These are phyloP conservation scores for Backusella westeae DNA, from an alignment of 192 early-diverging fungal species.

Conservation along the genomic window DNA sequence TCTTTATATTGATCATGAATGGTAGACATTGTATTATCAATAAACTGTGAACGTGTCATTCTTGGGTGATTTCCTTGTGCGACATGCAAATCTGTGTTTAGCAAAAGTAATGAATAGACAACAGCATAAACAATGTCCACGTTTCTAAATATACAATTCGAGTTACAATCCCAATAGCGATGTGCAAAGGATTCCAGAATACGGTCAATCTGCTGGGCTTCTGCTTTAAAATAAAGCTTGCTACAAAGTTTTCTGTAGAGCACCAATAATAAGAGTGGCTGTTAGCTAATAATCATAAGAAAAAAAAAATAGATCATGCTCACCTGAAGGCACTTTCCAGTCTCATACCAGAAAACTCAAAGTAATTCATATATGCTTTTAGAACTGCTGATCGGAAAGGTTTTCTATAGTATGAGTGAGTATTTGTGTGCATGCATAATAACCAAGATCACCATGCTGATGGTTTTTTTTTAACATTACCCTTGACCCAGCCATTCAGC, in stretches of 20 bases:
- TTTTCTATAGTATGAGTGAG: slow-evolving; percentile 22
- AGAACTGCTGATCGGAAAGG: slow-evolving; percentile 58
- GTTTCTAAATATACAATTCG: slow-evolving; percentile 45
- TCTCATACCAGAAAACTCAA: slow-evolving; percentile 65
- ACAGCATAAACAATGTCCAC: slow-evolving; percentile 84
- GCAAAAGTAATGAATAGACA: slow-evolving; percentile 79
- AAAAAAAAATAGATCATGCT: neutral
- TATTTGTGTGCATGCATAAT: neutral
- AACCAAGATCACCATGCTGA: no score
- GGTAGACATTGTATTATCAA: slow-evolving; percentile 63
- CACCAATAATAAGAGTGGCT: neutral
- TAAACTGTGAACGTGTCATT: slow-evolving; percentile 75
- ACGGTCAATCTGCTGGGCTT: slow-evolving; percentile 91
- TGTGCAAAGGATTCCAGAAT: slow-evolving; percentile 80
- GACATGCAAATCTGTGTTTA: slow-evolving; percentile 93
- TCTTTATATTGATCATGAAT: slow-evolving; percentile 33
- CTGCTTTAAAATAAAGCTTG: slow-evolving; percentile 84
- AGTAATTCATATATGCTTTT: slow-evolving; percentile 70
- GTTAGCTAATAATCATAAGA: neutral
- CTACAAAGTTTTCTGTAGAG: slow-evolving; percentile 59
- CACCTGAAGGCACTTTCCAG: slow-evolving; percentile 78
- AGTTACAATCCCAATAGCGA: slow-evolving; percentile 85
- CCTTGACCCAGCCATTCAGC: slow-evolving; percentile 45
- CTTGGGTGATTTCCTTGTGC: slow-evolving; percentile 65
- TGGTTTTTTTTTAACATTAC: slow-evolving; percentile 15